These are phyloP conservation scores for Vigna angularis DNA, from an alignment of 306 rosid genomes.

Conservation along the genomic window DNA sequence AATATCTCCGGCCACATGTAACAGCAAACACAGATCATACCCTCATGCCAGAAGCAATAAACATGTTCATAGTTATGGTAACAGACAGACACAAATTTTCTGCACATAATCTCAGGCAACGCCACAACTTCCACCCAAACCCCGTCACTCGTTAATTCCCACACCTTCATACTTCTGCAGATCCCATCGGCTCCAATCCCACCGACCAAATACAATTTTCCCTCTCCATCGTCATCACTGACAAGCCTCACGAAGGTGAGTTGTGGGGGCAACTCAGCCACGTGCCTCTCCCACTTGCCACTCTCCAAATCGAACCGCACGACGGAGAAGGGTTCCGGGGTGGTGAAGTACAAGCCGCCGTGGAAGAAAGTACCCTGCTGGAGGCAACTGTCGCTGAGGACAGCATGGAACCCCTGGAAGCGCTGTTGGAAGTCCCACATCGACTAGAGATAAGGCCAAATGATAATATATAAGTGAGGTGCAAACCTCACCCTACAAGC, in stretches of 20 bases:
- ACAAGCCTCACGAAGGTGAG: slow-evolving; percentile 11
- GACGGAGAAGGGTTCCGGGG: slow-evolving; percentile 19
- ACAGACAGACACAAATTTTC: not conserved
- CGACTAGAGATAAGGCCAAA: too few relatives aligned
- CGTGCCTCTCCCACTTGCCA: slow-evolving; percentile 14
- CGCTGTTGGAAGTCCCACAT: too few relatives aligned
- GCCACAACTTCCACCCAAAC: slow-evolving; percentile 1
- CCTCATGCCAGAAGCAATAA: slow-evolving; percentile 24
- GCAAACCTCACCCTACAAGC: too few relatives aligned
- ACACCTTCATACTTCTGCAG: not conserved
- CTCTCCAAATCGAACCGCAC: slow-evolving; percentile 4
- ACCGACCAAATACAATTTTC: not conserved
- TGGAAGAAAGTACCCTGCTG: not conserved
- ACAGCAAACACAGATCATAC: slow-evolving; percentile 10
- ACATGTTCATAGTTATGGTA: slow-evolving; percentile 29
- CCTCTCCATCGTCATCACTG: not conserved
- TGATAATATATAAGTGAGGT: too few relatives aligned
- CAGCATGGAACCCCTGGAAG: not conserved
- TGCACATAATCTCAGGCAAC: not conserved
- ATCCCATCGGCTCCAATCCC: slow-evolving; percentile 22
- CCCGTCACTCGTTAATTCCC: not conserved
- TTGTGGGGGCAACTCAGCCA: not conserved
- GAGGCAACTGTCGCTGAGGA: not conserved
- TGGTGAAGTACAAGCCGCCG: not conserved
- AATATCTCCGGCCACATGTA: slow-evolving; percentile 15